Evolutionary conservation across 2,329 filamentous ascomycete genomes (phyloP).

Genomic region (Ophiostoma australiae): DNA sequence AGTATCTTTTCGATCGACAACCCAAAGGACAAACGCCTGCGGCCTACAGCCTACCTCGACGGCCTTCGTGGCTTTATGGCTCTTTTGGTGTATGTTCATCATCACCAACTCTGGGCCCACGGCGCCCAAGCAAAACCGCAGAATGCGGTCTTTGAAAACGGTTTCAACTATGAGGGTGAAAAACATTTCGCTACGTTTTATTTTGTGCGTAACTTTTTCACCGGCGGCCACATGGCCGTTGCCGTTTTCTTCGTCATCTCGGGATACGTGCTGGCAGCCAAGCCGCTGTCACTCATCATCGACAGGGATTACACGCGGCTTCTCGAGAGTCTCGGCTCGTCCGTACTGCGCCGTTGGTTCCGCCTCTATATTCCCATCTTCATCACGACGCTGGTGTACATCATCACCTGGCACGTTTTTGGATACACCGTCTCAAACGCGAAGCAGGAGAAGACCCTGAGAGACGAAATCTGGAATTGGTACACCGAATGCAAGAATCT

Average conservation of each 20-base stretch:
- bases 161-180: slow-evolving; percentile 47
- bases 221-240: slow-evolving; percentile 57
- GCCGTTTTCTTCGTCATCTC: slow-evolving; percentile 47
- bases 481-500: slow-evolving; percentile 61
- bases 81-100: slow-evolving; percentile 60
- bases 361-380: slow-evolving; percentile 51
- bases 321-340: slow-evolving; percentile 43
- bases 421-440: slow-evolving; percentile 42
- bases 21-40: slow-evolving; percentile 32
- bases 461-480: slow-evolving; percentile 47
- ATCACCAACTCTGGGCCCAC: slow-evolving; percentile 57
- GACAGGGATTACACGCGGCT: slow-evolving; percentile 40
- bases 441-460: slow-evolving; percentile 39
- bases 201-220: slow-evolving; percentile 54
- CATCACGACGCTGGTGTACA: slow-evolving; percentile 49
- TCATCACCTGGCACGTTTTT: slow-evolving; percentile 51
- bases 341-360: slow-evolving; percentile 47
- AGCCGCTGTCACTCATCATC: slow-evolving; percentile 45
- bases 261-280: slow-evolving; percentile 52
- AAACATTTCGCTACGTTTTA: slow-evolving; percentile 52
- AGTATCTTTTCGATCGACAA: background rate
- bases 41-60: slow-evolving; percentile 58
- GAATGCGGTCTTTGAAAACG: slow-evolving; percentile 46
- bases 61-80: slow-evolving; percentile 63
- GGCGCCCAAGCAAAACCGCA: slow-evolving; percentile 30